Conservation (phyloP, 1,139 yeast species). For the Blastobotrys elegans region DNA sequence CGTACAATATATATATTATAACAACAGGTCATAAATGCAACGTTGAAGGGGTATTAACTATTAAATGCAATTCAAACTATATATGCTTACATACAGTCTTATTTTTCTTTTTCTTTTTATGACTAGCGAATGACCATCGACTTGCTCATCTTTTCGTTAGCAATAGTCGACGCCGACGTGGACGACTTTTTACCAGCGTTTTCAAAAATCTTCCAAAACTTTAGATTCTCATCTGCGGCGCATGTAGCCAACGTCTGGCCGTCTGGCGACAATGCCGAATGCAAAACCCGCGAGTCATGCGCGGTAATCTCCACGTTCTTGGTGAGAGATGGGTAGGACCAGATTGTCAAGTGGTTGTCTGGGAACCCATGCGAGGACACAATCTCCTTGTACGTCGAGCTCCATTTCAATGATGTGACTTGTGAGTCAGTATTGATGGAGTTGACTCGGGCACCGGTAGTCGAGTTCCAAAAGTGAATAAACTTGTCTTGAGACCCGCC, state of each 20-base stretch:
- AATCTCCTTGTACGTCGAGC: constrained; percentile 71
- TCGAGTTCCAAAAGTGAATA: constrained; percentile 93
- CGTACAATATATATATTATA: too few relatives aligned
- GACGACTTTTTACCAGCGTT: constrained; percentile 37
- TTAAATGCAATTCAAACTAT: too few relatives aligned
- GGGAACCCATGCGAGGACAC: constrained; percentile 96
- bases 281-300: constrained; percentile 84
- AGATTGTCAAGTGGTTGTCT: constrained; percentile 74
- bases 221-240: constrained; percentile 94
- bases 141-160: constrained; percentile 38
- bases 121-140: constrained; percentile 44
- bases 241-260: constrained; percentile 87
- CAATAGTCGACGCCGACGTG: constrained; percentile 25
- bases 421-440: constrained; percentile 91
- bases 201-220: constrained; percentile 92
- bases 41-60: too few relatives aligned
- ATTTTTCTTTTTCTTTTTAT: too few relatives aligned
- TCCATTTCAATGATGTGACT: constrained; percentile 91
- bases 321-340: constrained; percentile 80
- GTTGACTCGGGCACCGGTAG: constrained; percentile 82
- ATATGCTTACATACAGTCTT: too few relatives aligned
- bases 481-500: constrained; percentile 92
- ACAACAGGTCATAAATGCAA: too few relatives aligned
- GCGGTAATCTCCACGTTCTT: constrained; percentile 89
- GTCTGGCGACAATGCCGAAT: constrained; percentile 85